phyloP scores from a whole-genome alignment of 2,329 filamentous ascomycete species.

The Dactylellina leptospora region DNA sequence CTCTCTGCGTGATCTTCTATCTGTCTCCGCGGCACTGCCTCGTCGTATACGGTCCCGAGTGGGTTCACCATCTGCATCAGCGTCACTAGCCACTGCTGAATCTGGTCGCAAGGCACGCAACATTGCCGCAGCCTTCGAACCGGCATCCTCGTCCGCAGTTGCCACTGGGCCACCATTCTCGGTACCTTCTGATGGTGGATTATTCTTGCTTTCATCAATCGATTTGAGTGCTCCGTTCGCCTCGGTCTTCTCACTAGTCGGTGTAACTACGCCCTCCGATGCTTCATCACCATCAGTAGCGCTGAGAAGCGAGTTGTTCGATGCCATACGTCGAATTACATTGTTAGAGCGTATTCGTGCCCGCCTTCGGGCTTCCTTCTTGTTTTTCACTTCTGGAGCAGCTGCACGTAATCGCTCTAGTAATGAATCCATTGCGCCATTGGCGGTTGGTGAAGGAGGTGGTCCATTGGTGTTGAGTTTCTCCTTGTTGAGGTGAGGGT shows the following conservation, averaged over 20 bases:
- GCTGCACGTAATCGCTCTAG: slow-evolving; percentile 94
- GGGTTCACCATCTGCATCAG: slow-evolving; percentile 47
- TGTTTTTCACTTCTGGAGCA: slow-evolving; percentile 86
- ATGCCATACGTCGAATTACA: slow-evolving; percentile 46
- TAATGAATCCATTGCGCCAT: slow-evolving; percentile 93
- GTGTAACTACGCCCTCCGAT: slow-evolving; percentile 36
- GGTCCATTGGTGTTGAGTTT: slow-evolving; percentile 56
- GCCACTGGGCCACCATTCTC: slow-evolving; percentile 9
- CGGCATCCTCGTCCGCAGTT: slow-evolving; percentile 18
- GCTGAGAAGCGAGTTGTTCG: slow-evolving; percentile 50
- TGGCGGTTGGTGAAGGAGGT: slow-evolving; percentile 74
- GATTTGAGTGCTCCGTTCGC: slow-evolving; percentile 21
- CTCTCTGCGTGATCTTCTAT: slow-evolving; percentile 43
- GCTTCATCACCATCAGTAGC: slow-evolving; percentile 44
- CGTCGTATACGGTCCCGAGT: slow-evolving; percentile 14
- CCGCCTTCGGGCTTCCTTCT: slow-evolving; percentile 84
- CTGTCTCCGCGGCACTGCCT: slow-evolving; percentile 44
- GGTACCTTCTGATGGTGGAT: background rate
- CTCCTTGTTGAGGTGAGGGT: slow-evolving; percentile 37
- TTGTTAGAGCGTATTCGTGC: slow-evolving; percentile 69
- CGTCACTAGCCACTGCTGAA: slow-evolving; percentile 17
- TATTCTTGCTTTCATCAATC: slow-evolving; percentile 26
- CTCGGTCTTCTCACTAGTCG: slow-evolving; percentile 33
- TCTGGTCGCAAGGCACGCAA: slow-evolving; percentile 40
- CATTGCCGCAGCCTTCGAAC: slow-evolving; percentile 46